Evolutionary conservation across 768 basidiomycete genomes (phyloP).

Genomic region (Lactarius akahatsu): DNA sequence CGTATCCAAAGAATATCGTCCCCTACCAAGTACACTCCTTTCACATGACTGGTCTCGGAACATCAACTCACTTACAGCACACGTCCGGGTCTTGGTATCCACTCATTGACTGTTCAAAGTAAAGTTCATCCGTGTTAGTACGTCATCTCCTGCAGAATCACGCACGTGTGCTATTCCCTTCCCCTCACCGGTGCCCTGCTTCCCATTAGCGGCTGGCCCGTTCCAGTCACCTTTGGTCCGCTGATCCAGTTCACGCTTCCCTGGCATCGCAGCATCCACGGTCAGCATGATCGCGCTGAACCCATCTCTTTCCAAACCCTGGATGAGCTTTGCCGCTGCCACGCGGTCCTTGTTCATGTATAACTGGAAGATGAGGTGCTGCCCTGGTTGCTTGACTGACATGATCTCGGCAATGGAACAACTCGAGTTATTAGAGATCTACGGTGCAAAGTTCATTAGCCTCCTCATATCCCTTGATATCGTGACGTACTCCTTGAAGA

Average conservation of each 20-base stretch:
- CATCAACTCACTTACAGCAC: conserved; percentile 31
- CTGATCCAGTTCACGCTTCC: conserved; percentile 43
- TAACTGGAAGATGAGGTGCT: conserved; percentile 40
- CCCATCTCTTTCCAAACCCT: conserved; percentile 39
- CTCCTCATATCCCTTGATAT: not conserved
- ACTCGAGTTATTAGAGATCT: conserved; percentile 39
- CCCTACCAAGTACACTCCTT: conserved; percentile 29
- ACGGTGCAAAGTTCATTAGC: not conserved
- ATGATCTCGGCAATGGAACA: conserved; percentile 37
- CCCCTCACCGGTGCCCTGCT: conserved; percentile 19
- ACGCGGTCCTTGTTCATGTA: conserved; percentile 48
- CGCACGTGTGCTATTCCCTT: conserved; percentile 35
- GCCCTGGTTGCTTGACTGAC: conserved; percentile 33
- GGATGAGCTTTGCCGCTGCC: conserved; percentile 41
- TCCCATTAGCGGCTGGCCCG: conserved; percentile 30
- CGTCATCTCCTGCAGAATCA: not conserved
- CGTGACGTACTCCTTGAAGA: conserved; percentile 44
- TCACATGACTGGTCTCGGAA: conserved; percentile 2
- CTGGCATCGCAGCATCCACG: conserved; percentile 46
- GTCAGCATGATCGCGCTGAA: conserved; percentile 51
- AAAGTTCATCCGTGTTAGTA: conserved; percentile 6
- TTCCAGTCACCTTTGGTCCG: conserved; percentile 36
- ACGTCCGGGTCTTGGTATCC: conserved; percentile 39
- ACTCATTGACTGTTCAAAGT: conserved; percentile 31
- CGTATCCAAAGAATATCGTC: conserved; percentile 42